These are phyloP conservation scores for Stentor coeruleus DNA, from an alignment of 73 alveolate genomes.

Conservation along the genomic window DNA sequence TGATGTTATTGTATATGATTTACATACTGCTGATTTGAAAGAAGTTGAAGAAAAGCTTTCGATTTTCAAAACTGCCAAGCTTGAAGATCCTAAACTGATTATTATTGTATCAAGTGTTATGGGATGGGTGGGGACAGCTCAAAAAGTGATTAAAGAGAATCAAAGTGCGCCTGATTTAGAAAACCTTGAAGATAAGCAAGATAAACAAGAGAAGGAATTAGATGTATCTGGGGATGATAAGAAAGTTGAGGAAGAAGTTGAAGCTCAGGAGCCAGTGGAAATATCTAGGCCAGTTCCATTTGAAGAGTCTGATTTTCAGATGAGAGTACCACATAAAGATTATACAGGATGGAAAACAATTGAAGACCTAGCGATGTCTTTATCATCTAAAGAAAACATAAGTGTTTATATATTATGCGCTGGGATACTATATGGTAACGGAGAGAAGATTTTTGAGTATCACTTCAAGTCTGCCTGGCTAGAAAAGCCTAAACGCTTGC, in stretches of 20 bases:
- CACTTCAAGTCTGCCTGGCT: conserved; percentile 82
- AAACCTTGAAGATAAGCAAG: neutral
- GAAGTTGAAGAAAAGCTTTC: conserved; percentile 62
- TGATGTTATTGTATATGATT: conserved; percentile 61
- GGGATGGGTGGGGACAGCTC: conserved; percentile 87
- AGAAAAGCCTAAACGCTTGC: conserved; percentile 52
- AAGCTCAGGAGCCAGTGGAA: neutral
- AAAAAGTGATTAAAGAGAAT: conserved; percentile 57
- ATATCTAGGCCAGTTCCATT: neutral
- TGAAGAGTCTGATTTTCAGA: neutral
- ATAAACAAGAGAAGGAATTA: neutral
- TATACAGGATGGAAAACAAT: conserved; percentile 53
- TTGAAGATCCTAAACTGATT: conserved; percentile 42
- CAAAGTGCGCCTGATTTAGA: neutral
- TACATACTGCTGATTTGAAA: conserved; percentile 37
- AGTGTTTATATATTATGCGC: conserved; percentile 87
- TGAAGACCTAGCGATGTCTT: conserved; percentile 84
- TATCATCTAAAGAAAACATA: conserved; percentile 76
- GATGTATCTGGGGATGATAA: conserved; percentile 15
- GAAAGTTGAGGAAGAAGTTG: conserved; percentile 42
- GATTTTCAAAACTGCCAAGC: conserved; percentile 44
- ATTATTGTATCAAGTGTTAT: conserved; percentile 67
- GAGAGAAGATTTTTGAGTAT: conserved; percentile 69
- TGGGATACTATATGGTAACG: conserved; percentile 96
- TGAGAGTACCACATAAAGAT: conserved; percentile 25